Base-by-base conservation (phyloP, 2,329 filamentous ascomycete genomes). In the Arthrinium phaeospermum region DNA sequence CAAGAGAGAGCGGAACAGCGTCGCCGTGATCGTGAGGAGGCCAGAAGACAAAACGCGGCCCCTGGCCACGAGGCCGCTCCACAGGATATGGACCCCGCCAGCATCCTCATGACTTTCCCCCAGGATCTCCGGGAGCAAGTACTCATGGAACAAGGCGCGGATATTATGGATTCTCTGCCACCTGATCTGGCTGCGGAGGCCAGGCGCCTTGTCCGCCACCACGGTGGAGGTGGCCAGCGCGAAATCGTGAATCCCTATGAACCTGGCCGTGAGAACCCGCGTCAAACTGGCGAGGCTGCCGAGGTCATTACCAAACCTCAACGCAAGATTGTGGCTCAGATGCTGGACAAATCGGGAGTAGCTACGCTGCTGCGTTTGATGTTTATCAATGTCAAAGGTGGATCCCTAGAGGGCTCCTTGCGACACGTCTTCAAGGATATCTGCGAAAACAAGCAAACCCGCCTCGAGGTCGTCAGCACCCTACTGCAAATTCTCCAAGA, bases 321-420 rank as follows among this genome's bases (percentile, higher is more conserved):
- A 78, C 91, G 94, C 72, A 93, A 93, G 74, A 92, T 94, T 30
- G 93, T 97, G 72, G 93, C 98, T 34, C 96, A 99, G 81, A 98
- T 99, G 93, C 90, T 99, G 44, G 96, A 99, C 82, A 98, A 98
- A 83, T 90, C 95, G 67, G 96, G 97, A 37, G 92, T 99, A 75
- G 96, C 97, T 37, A 98, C 96, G n/a, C 86, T 99, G 46, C 88
- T 99, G 61, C 94, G 97, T n/a, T 89, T 99, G 13, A 98, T 99
- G 96, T 99, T 99, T 81, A 95, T 98, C 77, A 93, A 81, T 61
- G 77, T 94, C 68, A 94, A 98, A 76, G 94, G 96, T 75, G 94
- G 94, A 30, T 96, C 94, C 74, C 92, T 96, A 68, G 94, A 95
- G 76, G 91, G 89, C 74, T 93, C 94, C 73, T 87, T 99, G 70